Evolutionary conservation across 2,329 filamentous ascomycete species (phyloP), one percentile per base, ranked within the genome.

Genomic region (Coniella lustricola): DNA sequence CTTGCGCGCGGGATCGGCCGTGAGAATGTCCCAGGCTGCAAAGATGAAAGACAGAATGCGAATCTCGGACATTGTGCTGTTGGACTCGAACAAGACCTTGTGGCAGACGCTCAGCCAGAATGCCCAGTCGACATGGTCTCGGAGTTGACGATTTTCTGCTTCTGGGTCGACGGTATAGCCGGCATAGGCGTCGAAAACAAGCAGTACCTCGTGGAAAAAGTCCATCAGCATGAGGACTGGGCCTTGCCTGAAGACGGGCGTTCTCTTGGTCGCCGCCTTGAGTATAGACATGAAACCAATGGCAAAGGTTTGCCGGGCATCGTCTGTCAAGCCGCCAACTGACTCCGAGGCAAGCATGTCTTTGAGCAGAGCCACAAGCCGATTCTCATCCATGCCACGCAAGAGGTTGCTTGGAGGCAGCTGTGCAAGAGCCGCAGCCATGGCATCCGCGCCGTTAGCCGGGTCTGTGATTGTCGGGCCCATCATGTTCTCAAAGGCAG

Each of bases 161-260:
- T 42, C 32, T 20, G 52, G 43, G 12, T 52, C 33, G n/a, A n/a
- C n/a, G 14, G 57, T 62, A n/a, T 66, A 63, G n/a, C 64, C 63
- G 3, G 70, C 68, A 51, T 73, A 72, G 42, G 67, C 63, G 49
- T 75, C 69, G 52, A 76, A 76, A 35, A 89, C 82, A 14, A 80
- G 71, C 44, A 95, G 70, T 1, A 84, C 76, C 65, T 95, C 90
- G 61, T 95, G 88, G 21, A 95, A 70, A 55, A 95, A 90, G 63
- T 96, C 90, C 61, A 90, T 91, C n/a, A 95, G 73, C 9, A 88
- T 86, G 62, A 93, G 93, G 64, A 89, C 94, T 16, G 88, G 85
- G 54, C 81, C 81, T 60, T 89, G 87, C 62, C 94, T 84, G 62
- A 85, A 95, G 47, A 87, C 74, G 0, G 88, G 90, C 0, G 85